Evolutionary conservation across 306 rosid genomes (phyloP).

Genomic region (Rosa persica): DNA sequence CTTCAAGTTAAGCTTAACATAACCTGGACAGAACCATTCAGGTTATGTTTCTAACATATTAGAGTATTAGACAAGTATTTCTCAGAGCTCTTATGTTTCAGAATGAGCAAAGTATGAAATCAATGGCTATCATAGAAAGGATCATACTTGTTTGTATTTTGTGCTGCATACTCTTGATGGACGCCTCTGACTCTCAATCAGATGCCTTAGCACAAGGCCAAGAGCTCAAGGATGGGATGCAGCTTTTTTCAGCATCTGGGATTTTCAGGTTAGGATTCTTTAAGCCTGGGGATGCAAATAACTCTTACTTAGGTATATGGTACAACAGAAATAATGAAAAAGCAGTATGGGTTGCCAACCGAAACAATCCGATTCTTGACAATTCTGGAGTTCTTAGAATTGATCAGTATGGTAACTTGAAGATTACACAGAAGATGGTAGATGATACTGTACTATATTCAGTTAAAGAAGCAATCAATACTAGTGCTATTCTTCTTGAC

Average conservation of each 20-base stretch:
- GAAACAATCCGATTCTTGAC: slow-evolving; percentile 19
- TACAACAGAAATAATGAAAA: background rate
- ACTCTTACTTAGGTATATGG: slow-evolving; percentile 24
- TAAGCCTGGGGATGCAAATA: background rate
- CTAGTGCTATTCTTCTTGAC: slow-evolving; percentile 21
- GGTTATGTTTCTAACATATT: background rate
- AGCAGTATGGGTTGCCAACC: slow-evolving; percentile 32
- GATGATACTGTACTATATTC: slow-evolving; percentile 6
- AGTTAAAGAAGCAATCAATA: slow-evolving; percentile 19
- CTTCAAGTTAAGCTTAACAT: background rate
- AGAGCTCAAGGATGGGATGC: slow-evolving; percentile 22
- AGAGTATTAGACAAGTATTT: background rate
- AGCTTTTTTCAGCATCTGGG: slow-evolving; percentile 17
- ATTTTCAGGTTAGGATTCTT: slow-evolving; percentile 29
- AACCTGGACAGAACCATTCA: background rate
- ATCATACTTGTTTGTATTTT: background rate
- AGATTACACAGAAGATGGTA: slow-evolving; percentile 1
- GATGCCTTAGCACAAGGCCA: slow-evolving; percentile 28
- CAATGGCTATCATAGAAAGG: background rate
- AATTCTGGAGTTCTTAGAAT: slow-evolving; percentile 21
- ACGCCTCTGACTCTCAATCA: slow-evolving; percentile 3
- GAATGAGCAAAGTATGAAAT: background rate
- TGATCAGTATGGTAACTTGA: slow-evolving; percentile 32
- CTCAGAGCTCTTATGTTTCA: background rate
- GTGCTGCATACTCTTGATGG: background rate